Conservation (phyloP, 1,284 basidiomycete genomes). For the Malassezia cuniculi region DNA sequence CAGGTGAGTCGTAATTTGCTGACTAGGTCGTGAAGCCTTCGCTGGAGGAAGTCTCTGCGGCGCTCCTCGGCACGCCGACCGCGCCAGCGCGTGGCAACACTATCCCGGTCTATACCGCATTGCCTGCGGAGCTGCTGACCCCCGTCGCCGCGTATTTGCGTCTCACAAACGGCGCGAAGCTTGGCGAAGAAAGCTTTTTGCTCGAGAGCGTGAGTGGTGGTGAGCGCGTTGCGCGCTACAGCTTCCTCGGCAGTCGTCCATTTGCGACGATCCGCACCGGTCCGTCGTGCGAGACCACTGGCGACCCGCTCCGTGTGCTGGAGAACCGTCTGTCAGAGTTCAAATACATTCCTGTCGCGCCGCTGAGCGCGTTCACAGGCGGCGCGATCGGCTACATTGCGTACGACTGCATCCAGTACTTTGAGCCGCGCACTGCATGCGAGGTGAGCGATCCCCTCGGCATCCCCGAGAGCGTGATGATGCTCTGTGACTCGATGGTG, state of each 20-base stretch:
- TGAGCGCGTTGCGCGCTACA: conserved; percentile 81
- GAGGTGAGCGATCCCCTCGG: conserved; percentile 57
- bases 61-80: conserved; percentile 19
- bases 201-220: conserved; percentile 61
- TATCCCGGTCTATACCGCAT: conserved; percentile 78
- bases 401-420: conserved; percentile 91
- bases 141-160: conserved; percentile 94
- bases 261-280: conserved; percentile 83
- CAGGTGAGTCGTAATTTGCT: too few relatives aligned
- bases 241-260: conserved; percentile 92
- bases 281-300: conserved; percentile 63
- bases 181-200: conserved; percentile 31
- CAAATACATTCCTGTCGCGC: conserved; percentile 77
- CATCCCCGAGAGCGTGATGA: conserved; percentile 90
- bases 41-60: conserved; percentile 28
- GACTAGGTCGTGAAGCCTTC: conserved; percentile 30
- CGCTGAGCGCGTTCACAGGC: conserved; percentile 87
- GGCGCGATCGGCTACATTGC: conserved; percentile 95
- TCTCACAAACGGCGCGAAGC: conserved; percentile 76
- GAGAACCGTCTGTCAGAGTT: conserved; percentile 77
- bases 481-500: conserved; percentile 86
- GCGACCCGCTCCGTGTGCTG: conserved; percentile 73
- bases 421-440: conserved; percentile 58
- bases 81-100: conserved; percentile 57
- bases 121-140: conserved; percentile 90